Base-by-base conservation (phyloP, 2,329 filamentous ascomycete species). In the Trichoderma polysporum region DNA sequence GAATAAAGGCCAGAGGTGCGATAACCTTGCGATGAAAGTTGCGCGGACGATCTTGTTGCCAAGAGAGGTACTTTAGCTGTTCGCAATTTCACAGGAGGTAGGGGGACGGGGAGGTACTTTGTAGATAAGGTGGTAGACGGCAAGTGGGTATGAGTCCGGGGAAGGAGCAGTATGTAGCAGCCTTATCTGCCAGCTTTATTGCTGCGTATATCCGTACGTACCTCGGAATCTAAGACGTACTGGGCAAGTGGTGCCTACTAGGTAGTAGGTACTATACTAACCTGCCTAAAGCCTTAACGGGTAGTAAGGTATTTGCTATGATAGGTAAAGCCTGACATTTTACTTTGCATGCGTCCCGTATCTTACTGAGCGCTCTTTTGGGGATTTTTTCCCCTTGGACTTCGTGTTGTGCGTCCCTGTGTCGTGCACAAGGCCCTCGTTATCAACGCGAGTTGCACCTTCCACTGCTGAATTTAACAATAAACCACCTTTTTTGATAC, bases 141-240 rank as follows among this genome's bases (percentile, higher is more conserved):
- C 49, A 63, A 63, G 60, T 63, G 60, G 60, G 60, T 63, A 63
- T 54, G 60, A 63, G 60, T 63, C 60, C 60, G 60, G 60, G 60
- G 60, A 63, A 63, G 47, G 59, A 45, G 35, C 35, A 54, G 25
- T n/a, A 27, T n/a, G 33, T n/a, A 17, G 27, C 60, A 63, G 60
- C 60, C 60, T 63, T 63, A 63, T 63, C 60, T 53, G 49, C 49
- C n/a, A 54, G 60, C 50, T 54, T 25, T 41, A 25, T 54, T 63
- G 25, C 33, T 52, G 47, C 15, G 12, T 10, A 50, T 37, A n/a
- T 9, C 31, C 9, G 45, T 52, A 29, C 27, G 15, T 19, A 45
- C 25, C 27, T n/a, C 8, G 49, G n/a, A n/a, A n/a, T n/a, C n/a
- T n/a, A n/a, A n/a, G n/a, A 41, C 39, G 39, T n/a, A 41, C 39